phyloP scores from a whole-genome alignment of 1,139 yeast genomes.

The Saccharomycopsis hybrid region DNA sequence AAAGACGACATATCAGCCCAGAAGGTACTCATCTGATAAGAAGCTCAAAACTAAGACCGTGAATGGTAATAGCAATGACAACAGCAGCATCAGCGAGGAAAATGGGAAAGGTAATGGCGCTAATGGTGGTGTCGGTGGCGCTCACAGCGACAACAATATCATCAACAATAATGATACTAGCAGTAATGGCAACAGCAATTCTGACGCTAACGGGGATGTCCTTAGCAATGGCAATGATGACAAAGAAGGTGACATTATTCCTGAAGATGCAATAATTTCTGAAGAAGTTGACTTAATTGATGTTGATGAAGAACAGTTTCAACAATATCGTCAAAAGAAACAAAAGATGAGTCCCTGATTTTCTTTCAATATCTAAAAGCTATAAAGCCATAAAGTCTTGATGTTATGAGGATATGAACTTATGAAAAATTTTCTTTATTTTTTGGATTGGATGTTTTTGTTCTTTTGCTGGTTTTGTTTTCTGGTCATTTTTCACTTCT shows the following conservation, averaged over 20 bases:
- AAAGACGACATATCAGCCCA: background rate
- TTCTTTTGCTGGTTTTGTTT: background rate
- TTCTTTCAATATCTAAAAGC: background rate
- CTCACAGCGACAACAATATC: background rate
- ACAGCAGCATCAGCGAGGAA: background rate
- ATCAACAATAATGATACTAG: background rate
- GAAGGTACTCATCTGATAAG: too few species aligned
- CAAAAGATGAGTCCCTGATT: background rate
- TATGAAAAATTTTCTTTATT: background rate
- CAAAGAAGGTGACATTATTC: background rate
- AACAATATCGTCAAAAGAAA: constrained; percentile 1
- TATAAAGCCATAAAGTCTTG: too few species aligned
- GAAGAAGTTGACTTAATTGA: constrained; percentile 5
- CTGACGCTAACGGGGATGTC: background rate
- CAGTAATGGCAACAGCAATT: background rate
- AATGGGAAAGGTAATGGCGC: background rate
- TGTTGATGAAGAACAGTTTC: constrained; percentile 3
- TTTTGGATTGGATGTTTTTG: background rate
- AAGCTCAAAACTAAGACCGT: constrained; percentile 1
- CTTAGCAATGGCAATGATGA: background rate
- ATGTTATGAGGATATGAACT: too few species aligned
- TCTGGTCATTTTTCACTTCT: background rate
- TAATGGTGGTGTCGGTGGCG: background rate
- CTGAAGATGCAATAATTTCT: background rate
- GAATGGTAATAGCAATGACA: background rate